Percentiles rank a stretch among this genome's conserved stretches.
These are phyloP conservation scores for Talaromyces sp. DNA, from an alignment of 2,329 filamentous ascomycete species.

Conservation along the genomic window DNA sequence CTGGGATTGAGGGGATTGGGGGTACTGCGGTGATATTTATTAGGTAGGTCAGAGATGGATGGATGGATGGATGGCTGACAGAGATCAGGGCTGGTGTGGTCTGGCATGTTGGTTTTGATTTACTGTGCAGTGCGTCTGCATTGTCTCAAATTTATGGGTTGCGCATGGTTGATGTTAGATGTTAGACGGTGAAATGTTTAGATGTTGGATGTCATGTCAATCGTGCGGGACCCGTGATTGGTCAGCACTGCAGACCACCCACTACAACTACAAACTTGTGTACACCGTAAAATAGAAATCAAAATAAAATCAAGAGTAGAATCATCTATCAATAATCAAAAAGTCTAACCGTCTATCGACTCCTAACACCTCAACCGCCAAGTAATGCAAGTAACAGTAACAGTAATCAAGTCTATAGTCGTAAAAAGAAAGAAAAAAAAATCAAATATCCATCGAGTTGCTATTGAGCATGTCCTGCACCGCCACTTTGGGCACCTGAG, in stretches of 20 bases:
- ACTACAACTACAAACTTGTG: too few species aligned
- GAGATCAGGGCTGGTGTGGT: not conserved
- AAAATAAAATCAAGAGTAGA: not conserved
- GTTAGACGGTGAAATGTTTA: not conserved
- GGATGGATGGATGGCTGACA: too few species aligned
- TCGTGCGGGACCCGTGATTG: not conserved
- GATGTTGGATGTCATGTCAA: not conserved
- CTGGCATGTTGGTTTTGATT: not conserved
- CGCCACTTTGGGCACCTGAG: slow-evolving; percentile 80
- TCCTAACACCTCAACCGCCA: not conserved
- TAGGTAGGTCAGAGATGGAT: too few species aligned
- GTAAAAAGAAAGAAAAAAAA: not conserved
- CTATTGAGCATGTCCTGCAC: slow-evolving; percentile 77
- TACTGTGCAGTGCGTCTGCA: slow-evolving; percentile 13
- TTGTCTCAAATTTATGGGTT: slow-evolving; percentile 2
- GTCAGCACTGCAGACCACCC: not conserved
- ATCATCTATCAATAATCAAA: not conserved
- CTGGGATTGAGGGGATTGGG: slow-evolving; percentile 28
- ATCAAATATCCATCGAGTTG: slow-evolving; percentile 58
- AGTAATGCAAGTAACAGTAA: not conserved
- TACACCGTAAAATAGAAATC: too few species aligned
- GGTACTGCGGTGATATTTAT: too few species aligned
- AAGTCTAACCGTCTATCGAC: not conserved
- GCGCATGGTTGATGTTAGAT: slow-evolving; percentile 2
- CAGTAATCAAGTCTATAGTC: not conserved